phyloP scores from a whole-genome alignment of 352 stramenopile species.

The Pseudoperonospora humuli region DNA sequence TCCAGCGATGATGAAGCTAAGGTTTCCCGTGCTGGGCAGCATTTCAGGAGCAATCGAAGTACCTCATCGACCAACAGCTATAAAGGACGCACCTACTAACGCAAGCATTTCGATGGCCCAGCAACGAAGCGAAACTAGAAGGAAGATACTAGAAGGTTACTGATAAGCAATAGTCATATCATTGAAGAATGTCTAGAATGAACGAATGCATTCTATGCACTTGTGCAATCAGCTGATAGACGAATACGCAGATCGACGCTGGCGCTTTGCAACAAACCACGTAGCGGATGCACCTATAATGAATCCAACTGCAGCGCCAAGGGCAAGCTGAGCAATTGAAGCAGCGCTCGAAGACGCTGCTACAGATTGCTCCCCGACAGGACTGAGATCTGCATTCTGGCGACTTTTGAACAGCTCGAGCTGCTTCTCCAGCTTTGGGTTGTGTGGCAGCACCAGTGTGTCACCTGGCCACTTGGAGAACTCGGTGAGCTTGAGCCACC shows the following conservation, averaged over 20 bases:
- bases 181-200: conserved; percentile 1
- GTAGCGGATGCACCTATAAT: conserved; percentile 26
- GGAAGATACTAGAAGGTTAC: conserved; percentile 15
- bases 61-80: conserved; percentile 5
- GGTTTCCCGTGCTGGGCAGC: background rate
- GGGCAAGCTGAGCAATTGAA: conserved; percentile 21
- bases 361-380: conserved; percentile 3
- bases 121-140: conserved; percentile 21
- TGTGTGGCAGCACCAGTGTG: conserved; percentile 36
- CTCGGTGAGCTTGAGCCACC: conserved; percentile 53
- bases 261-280: conserved; percentile 22
- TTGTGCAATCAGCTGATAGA: conserved; percentile 19
- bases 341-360: conserved; percentile 3
- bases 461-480: conserved; percentile 64
- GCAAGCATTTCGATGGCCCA: conserved; percentile 7
- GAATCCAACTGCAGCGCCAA: conserved; percentile 23
- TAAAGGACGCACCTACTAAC: conserved; percentile 5
- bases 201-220: background rate
- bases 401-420: conserved; percentile 29
- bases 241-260: conserved; percentile 26
- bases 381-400: conserved; percentile 14
- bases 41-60: conserved; percentile 6
- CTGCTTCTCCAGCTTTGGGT: conserved; percentile 33
- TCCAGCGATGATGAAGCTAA: conserved; percentile 9
- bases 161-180: conserved; percentile 1